These are phyloP conservation scores for Hippophae rhamnoides DNA, from an alignment of 306 rosid genomes.

Conservation along the genomic window DNA sequence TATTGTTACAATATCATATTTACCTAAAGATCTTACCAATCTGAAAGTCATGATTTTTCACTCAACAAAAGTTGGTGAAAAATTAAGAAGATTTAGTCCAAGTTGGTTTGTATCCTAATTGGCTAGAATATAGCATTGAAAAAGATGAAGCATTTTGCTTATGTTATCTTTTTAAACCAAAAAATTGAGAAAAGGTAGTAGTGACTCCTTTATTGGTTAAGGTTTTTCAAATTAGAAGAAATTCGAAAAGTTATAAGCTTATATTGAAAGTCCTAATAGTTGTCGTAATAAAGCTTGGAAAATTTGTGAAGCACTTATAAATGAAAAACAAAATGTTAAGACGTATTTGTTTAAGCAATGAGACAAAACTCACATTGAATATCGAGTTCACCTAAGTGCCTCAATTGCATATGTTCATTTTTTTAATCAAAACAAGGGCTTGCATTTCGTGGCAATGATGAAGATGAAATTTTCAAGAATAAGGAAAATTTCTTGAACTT, in stretches of 20 bases:
- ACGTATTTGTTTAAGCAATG: not conserved
- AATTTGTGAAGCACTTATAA: not conserved
- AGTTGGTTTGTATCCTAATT: not conserved
- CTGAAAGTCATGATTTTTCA: not conserved
- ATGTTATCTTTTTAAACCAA: not conserved
- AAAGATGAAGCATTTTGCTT: not conserved
- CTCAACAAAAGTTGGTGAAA: not conserved
- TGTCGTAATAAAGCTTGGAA: not conserved
- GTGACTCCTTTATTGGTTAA: not conserved
- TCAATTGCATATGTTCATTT: not conserved
- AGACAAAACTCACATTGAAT: not conserved
- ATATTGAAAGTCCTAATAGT: not conserved
- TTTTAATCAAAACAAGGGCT: not conserved
- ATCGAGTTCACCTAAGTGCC: not conserved
- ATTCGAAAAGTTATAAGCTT: not conserved
- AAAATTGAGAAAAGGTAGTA: not conserved
- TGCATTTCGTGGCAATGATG: constrained; percentile 1
- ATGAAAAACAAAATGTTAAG: not conserved
- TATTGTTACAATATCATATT: not conserved
- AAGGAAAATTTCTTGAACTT: not conserved
- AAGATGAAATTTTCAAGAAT: not conserved
- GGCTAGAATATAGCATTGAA: not conserved
- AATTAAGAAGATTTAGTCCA: not conserved
- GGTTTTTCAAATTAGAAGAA: not conserved
- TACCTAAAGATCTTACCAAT: not conserved